These are phyloP conservation scores for Asterella californica DNA, from an alignment of 225 moss, liverwort and hornwort genomes.

Conservation along the genomic window DNA sequence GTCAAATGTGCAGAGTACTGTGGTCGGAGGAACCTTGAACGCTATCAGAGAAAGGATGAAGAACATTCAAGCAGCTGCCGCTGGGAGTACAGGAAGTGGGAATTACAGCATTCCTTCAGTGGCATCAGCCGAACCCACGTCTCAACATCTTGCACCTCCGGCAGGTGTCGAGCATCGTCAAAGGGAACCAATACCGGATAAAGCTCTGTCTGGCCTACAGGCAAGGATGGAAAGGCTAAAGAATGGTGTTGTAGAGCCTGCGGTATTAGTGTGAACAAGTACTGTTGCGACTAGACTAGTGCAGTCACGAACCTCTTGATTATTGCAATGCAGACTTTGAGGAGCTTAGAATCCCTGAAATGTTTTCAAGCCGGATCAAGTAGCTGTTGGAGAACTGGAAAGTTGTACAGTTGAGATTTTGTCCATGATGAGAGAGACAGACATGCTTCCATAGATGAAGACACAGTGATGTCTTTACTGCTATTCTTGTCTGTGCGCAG, in stretches of 20 bases:
- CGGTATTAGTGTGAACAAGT: conserved; percentile 24
- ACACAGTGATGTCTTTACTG: conserved; percentile 3
- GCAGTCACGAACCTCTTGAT: conserved; percentile 6
- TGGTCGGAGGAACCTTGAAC: conserved; percentile 70
- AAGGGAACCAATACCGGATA: conserved; percentile 43
- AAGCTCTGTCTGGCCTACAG: conserved; percentile 87
- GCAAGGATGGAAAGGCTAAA: conserved; percentile 96
- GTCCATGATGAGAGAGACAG: conserved; percentile 4
- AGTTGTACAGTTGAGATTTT: conserved; percentile 21
- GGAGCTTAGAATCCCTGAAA: conserved; percentile 1
- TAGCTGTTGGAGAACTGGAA: conserved; percentile 10
- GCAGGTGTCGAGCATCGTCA: conserved; percentile 28
- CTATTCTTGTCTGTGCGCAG: conserved; percentile 16
- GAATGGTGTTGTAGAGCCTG: conserved; percentile 53
- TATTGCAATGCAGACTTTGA: background rate
- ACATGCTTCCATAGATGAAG: conserved; percentile 1
- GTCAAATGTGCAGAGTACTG: conserved; percentile 53
- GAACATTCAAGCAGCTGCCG: conserved; percentile 91
- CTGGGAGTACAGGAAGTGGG: conserved; percentile 45
- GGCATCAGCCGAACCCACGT: conserved; percentile 26
- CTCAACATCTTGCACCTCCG: conserved; percentile 21
- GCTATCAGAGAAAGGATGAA: conserved; percentile 98
- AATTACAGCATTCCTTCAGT: conserved; percentile 13
- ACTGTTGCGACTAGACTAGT: conserved; percentile 2
- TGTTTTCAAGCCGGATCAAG: background rate